Base-by-base conservation (phyloP, 306 rosid species). In the Prunus dulcis region DNA sequence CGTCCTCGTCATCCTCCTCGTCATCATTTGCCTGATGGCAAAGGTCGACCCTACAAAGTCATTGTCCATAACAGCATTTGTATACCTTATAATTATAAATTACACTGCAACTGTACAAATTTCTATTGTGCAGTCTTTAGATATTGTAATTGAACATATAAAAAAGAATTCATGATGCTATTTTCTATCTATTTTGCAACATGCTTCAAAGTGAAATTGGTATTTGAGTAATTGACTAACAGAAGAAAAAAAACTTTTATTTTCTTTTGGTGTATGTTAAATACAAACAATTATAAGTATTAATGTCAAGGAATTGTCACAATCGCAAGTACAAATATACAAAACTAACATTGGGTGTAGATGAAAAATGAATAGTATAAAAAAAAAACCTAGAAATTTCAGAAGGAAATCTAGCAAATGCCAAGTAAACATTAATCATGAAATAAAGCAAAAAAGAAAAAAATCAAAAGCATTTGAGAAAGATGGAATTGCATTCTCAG, bases 1-100 rank as follows among this genome's bases (percentile, higher is more conserved):
- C 83, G 57, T 85, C 93, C 41, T 69, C 85, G 17, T 87, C 89
- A 6, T 87, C 93, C 1, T 87, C 93, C 53, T 90, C 94, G 53
- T 88, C 96, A 58, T 90, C 92, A 53, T 80, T 85, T 79, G 86
- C 80, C 86, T 90, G 93, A 88, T 90, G 96, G 93, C 88, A 86
- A 68, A 88, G 91, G 88, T 88, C 96, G 51, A 88, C 86, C 96
- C 96, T 90, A 82, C 76, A 80, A 78, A 71, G 87, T 83, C 78
- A 82, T 88, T 72, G 72, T 60, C 82, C 79, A 79, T 57, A 78
- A 41, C 75, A 74, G 75, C 77, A 78, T 74, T 32, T 67, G 56
- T 58, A 78, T 63, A 57, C 75, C 79, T 77, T 73, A 82, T 71
- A 65, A 82, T 77, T 73, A 82, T 68, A 65, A 82, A 72, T 87